Evolutionary conservation across 805 yeast genomes (phyloP), one percentile per base, ranked within the genome.

Genomic region (Wickerhamia fluorescens): DNA sequence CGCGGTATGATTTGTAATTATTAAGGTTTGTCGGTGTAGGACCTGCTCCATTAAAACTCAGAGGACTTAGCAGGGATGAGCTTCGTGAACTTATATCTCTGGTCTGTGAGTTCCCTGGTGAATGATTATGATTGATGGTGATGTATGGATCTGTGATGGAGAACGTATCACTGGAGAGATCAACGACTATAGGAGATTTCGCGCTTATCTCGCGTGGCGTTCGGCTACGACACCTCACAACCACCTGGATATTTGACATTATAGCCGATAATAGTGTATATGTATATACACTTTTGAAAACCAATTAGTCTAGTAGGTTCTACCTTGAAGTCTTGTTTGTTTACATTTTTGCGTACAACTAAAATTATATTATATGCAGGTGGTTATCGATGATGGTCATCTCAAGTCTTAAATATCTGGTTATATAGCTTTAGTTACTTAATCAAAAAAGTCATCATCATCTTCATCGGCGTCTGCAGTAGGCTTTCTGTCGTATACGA

Each of bases 171-270:
- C 57, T 52, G n/a, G 71, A 62, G 16, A 71, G 51, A 16, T 61
- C 66, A 3, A 73, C 64, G n/a, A 71, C 60, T 9, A 61, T 52
- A 1, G 73, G 73, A 14, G 68, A 60, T 28, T 65, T 67, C 23
- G 65, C 55, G 4, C 53, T 49, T 4, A 61, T 45, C 36, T 72
- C 78, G 20, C 58, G 53, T 9, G 49, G 47, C 34, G 56, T 69
- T 13, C 78, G 54, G 3, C 68, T 73, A 20, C 79, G 61, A 41
- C 78, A 73, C 33, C 78, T 58, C 21, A 72, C 75, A 9, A 66
- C 67, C 20, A 72, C 77, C 44, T 66, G 71, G 34, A 72, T 68
- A 39, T 62, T 60, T 14, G 61, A 47, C 60, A 53, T 53, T n/a
- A n/a, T n/a, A n/a, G n/a, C n/a, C n/a, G n/a, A n/a, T n/a, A n/a